These are phyloP conservation scores for Cyathus olla DNA, from an alignment of 1,284 basidiomycete species.

Conservation along the genomic window DNA sequence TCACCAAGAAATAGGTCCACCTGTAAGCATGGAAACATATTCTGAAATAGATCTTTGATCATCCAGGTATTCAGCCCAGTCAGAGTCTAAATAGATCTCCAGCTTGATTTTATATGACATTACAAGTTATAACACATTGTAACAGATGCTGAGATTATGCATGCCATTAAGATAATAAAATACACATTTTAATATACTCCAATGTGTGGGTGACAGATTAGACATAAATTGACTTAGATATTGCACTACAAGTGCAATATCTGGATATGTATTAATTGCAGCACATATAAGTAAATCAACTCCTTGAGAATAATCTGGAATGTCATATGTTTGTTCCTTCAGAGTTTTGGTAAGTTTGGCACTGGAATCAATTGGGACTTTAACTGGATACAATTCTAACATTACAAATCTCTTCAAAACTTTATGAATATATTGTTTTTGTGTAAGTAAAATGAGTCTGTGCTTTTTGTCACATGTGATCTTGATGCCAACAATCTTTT, in stretches of 20 bases:
- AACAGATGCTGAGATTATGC: not conserved
- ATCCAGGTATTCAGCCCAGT: not conserved
- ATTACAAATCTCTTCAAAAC: conserved; percentile 45
- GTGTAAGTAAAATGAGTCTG: conserved; percentile 42
- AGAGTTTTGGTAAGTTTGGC: conserved; percentile 13
- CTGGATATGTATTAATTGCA: conserved; percentile 45
- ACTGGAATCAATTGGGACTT: conserved; percentile 17
- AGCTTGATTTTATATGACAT: not conserved
- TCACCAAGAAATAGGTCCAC: not conserved
- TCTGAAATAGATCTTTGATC: not conserved
- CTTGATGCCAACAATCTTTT: conserved; percentile 39
- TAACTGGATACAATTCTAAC: conserved; percentile 16
- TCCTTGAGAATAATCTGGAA: conserved; percentile 27
- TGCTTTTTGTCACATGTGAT: conserved; percentile 34
- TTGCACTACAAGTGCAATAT: conserved; percentile 46
- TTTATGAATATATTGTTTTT: conserved; percentile 48
- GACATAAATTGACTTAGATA: not conserved
- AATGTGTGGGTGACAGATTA: not conserved
- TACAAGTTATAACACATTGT: not conserved
- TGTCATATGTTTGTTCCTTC: conserved; percentile 4
- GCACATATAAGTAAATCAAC: conserved; percentile 54
- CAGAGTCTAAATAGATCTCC: not conserved
- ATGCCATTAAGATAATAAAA: not conserved
- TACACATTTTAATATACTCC: not conserved
- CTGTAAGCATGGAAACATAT: not conserved